Percentiles rank a stretch among this genome's conserved stretches.
These are phyloP conservation scores for Coemansia sp. DNA, from an alignment of 192 early-diverging fungal species.

Conservation along the genomic window DNA sequence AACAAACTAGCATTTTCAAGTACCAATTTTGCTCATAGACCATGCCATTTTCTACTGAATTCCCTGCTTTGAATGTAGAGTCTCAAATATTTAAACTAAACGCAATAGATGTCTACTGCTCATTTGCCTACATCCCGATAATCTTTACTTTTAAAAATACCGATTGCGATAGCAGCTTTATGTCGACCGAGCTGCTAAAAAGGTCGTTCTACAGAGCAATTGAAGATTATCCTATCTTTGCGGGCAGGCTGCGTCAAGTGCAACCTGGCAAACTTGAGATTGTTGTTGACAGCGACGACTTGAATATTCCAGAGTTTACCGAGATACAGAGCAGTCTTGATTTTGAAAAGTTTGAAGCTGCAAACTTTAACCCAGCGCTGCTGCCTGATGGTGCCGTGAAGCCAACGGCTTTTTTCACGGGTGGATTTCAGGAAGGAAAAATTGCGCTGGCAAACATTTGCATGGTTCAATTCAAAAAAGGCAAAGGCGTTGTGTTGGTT, in stretches of 20 bases:
- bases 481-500: constrained; percentile 19
- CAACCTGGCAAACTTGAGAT: background rate
- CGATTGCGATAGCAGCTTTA: background rate
- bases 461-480: constrained; percentile 6
- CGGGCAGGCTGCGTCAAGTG: background rate
- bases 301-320: background rate
- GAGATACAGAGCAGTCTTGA: background rate
- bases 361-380: background rate
- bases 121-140: background rate
- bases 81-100: background rate
- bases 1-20: too few relatives aligned
- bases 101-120: background rate
- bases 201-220: background rate
- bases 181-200: constrained; percentile 6
- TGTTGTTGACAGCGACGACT: constrained; percentile 5
- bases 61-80: background rate
- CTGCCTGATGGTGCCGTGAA: background rate
- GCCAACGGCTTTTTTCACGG: background rate
- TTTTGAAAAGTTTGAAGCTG: constrained; percentile 1
- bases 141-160: constrained; percentile 7
- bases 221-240: constrained; percentile 4
- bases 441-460: constrained; percentile 5
- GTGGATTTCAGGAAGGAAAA: background rate
- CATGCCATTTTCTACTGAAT: too few relatives aligned
- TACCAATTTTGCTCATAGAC: too few relatives aligned